phyloP scores from a whole-genome alignment of 2,329 filamentous ascomycete genomes.

The Nannizzia gypsea region DNA sequence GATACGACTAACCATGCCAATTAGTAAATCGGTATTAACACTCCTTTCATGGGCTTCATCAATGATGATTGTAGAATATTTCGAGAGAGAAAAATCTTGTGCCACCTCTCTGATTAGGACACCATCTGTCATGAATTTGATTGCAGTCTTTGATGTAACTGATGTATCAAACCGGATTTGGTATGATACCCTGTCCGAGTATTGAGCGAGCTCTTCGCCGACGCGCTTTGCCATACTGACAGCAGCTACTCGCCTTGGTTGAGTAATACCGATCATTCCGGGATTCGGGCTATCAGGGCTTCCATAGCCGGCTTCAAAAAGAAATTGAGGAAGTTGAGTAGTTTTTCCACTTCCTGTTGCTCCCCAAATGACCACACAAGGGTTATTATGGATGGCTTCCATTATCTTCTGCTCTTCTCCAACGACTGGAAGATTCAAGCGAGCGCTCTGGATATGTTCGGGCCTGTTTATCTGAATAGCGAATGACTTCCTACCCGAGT shows the following conservation, averaged over 20 bases:
- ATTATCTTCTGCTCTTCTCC: constrained; percentile 95
- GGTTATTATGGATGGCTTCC: constrained; percentile 89
- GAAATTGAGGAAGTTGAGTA: constrained; percentile 90
- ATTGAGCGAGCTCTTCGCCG: constrained; percentile 66
- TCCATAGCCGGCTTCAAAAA: constrained; percentile 89
- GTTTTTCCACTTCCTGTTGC: constrained; percentile 96
- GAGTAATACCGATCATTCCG: constrained; percentile 89
- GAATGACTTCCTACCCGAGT: constrained; percentile 57
- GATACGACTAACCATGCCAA: constrained; percentile 90
- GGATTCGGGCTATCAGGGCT: constrained; percentile 64
- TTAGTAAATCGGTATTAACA: constrained; percentile 95
- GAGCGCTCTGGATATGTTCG: constrained; percentile 62
- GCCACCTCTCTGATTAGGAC: constrained; percentile 84
- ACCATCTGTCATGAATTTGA: constrained; percentile 99
- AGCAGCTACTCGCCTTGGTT: constrained; percentile 85
- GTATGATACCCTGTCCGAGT: constrained; percentile 70
- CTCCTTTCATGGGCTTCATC: constrained; percentile 96
- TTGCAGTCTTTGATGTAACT: constrained; percentile 63
- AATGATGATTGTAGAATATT: constrained; percentile 88
- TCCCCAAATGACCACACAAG: constrained; percentile 83
- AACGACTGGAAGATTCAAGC: constrained; percentile 75
- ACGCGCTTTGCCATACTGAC: constrained; percentile 96
- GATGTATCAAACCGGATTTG: constrained; percentile 92
- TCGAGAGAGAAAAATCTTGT: constrained; percentile 73
- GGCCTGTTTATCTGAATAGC: constrained; percentile 60